Conservation (phyloP, 2,329 filamentous ascomycete genomes). For the Calonectria pauciramosa region DNA sequence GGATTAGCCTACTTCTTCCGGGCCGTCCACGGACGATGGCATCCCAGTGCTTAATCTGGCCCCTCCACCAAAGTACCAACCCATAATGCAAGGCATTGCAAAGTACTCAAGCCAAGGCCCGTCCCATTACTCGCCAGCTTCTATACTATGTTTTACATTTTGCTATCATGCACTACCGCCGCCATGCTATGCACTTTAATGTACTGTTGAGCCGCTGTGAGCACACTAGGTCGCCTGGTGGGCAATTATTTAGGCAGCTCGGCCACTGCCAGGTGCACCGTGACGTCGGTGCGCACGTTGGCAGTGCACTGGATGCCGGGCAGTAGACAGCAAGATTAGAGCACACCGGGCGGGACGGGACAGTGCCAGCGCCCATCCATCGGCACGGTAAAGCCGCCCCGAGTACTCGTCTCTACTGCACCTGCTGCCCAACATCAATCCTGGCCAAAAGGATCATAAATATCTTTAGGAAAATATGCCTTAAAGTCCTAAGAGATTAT, state of each 20-base stretch:
- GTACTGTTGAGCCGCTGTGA: background rate
- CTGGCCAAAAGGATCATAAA: too few relatives aligned
- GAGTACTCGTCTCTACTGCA: too few relatives aligned
- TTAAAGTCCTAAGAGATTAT: too few relatives aligned
- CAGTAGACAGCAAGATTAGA: background rate
- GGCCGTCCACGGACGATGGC: slow-evolving; percentile 8
- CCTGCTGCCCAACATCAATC: too few relatives aligned
- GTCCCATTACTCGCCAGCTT: background rate
- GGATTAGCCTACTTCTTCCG: slow-evolving; percentile 5
- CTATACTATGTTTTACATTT: slow-evolving; percentile 1
- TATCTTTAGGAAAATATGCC: too few relatives aligned
- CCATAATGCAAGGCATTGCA: slow-evolving; percentile 5
- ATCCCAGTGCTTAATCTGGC: slow-evolving; percentile 5
- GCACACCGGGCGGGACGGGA: background rate
- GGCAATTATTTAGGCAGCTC: background rate
- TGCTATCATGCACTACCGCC: background rate
- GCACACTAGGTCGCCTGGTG: background rate
- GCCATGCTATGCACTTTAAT: background rate
- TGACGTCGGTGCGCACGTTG: background rate
- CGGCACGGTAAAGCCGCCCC: slow-evolving; percentile 11
- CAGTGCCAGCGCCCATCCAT: background rate
- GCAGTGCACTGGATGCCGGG: background rate
- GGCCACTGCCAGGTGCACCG: background rate
- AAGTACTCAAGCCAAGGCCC: background rate
- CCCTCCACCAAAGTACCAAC: slow-evolving; percentile 9